phyloP scores from a whole-genome alignment of 352 stramenopile species.

The Globisporangium acanthophoron region DNA sequence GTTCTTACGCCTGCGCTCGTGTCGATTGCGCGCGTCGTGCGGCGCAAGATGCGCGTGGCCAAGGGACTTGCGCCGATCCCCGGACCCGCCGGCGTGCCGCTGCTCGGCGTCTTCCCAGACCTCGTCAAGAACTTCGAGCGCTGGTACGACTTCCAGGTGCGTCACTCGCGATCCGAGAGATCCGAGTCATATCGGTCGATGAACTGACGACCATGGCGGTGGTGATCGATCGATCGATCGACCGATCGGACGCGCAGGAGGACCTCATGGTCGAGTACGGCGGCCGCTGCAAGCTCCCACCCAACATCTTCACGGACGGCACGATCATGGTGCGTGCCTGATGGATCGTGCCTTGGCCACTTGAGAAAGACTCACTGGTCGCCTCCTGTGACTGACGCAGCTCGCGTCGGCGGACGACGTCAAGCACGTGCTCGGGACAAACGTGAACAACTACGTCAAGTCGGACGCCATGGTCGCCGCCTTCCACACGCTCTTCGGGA shows the following conservation, averaged over 20 bases:
- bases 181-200: not conserved
- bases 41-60: slow-evolving; percentile 6
- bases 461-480: slow-evolving; percentile 52
- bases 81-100: slow-evolving; percentile 4
- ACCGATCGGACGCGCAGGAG: slow-evolving; percentile 11
- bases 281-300: slow-evolving; percentile 54
- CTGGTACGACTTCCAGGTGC: slow-evolving; percentile 15
- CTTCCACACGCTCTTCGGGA: slow-evolving; percentile 51
- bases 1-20: not conserved
- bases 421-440: slow-evolving; percentile 57
- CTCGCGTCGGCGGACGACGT: slow-evolving; percentile 52
- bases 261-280: slow-evolving; percentile 31
- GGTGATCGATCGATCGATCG: too few relatives aligned
- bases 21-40: slow-evolving; percentile 1
- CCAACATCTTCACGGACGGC: slow-evolving; percentile 33
- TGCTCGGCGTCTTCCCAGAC: slow-evolving; percentile 10
- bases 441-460: slow-evolving; percentile 69
- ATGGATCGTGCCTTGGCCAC: not conserved
- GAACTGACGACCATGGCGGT: not conserved
- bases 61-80: slow-evolving; percentile 8
- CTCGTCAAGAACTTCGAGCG: slow-evolving; percentile 10
- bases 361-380: not conserved
- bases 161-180: not conserved
- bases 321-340: not conserved
- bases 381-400: slow-evolving; percentile 2